Base-by-base conservation (phyloP, 441 rosid genomes). In the Gossypium davidsonii region DNA sequence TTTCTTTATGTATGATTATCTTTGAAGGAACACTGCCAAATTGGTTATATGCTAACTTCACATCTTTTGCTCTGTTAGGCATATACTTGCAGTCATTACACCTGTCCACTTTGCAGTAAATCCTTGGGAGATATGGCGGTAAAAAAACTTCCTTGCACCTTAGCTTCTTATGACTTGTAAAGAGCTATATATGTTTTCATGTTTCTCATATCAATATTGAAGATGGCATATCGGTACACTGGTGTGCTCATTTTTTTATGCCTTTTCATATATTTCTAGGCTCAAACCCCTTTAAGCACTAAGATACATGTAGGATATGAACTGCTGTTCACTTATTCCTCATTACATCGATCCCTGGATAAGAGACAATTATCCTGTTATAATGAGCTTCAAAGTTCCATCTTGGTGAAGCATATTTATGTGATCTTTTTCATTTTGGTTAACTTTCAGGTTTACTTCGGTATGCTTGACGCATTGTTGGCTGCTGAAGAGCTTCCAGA, bases 41-140 rank as follows among this genome's bases (percentile, higher is more conserved):
- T 10, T 21, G 53, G 56, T 21, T 64, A 58, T 68, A 55, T 26
- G 67, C 42, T 60, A 31, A 71, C 53, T 53, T 64, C 21, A 3
- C 57, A 55, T 68, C 15, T 61, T 66, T 15, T 70, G 51, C 39
- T 76, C 3, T 57, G 77, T 76, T 76, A 90, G 94, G 94, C 91
- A 68, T 90, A 90, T 81, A 88, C 92, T 59, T 88, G 89, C 84
- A 83, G 90, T 78, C 92, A 88, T 77, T 90, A 90, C 77, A 84
- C 85, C 73, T 90, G 92, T 55, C 94, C 94, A 17, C 84, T 90
- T 73, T 90, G 91, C 83, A 86, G 91, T 82, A 90, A 84, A 76
- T 90, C 94, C 67, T 75, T 90, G 78, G 94, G 94, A 76, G 88
- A 90, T 83, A 90, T 90, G 94, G 90, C 87, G 74, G 92, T 90